Evolutionary conservation across 2,329 filamentous ascomycete species (phyloP), one percentile per base, ranked within the genome.

Genomic region (Arthrobotrys entomopaga): DNA sequence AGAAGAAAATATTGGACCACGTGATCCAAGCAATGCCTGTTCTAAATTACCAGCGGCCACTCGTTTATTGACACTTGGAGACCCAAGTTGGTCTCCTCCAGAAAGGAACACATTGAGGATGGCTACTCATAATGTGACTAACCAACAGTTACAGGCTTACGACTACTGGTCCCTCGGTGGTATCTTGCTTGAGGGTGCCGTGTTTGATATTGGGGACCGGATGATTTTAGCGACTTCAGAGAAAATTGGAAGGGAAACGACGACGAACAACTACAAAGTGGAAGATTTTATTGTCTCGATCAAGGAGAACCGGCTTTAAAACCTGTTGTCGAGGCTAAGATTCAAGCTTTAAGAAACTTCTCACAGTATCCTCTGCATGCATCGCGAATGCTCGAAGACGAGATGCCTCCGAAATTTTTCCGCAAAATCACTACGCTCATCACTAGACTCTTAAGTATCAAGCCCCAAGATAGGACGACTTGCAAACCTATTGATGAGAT

Each of bases 161-260:
- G 59, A 63, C 34, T 63, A 63, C 22, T 63, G 59, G 59, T 42
- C 16, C 7, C 53, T 42, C 22, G 59, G 59, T 15, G 59, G 24
- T 13, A 42, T 63, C 8, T 38, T 63, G 24, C 24, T 63, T 2
- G 59, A 63, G 53, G 59, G 38, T 10, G 34, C 46, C 22, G 59
- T 42, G 11, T 53, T 52, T 24, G 59, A 63, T 63, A 63, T 19
- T 34, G 43, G 16, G 5, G n/a, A 3, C 29, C 29, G 10, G 29
- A 34, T 5, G 29, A 10, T 1, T 34, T 34, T 34, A 3, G 48
- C 13, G 20, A 42, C 16, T 19, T 15, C 15, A 16, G 40, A 13
- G 19, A 8, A n/a, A n/a, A n/a, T n/a, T n/a, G n/a, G 34, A 29
- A 48, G 2, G 46, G 16, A n/a, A 34, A 52, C n/a, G 10, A 20